Percentiles rank a stretch among this genome's conserved stretches.
These are phyloP conservation scores for Chrysochromulina tobinii DNA, from an alignment of 78 protist genomes.

Conservation along the genomic window DNA sequence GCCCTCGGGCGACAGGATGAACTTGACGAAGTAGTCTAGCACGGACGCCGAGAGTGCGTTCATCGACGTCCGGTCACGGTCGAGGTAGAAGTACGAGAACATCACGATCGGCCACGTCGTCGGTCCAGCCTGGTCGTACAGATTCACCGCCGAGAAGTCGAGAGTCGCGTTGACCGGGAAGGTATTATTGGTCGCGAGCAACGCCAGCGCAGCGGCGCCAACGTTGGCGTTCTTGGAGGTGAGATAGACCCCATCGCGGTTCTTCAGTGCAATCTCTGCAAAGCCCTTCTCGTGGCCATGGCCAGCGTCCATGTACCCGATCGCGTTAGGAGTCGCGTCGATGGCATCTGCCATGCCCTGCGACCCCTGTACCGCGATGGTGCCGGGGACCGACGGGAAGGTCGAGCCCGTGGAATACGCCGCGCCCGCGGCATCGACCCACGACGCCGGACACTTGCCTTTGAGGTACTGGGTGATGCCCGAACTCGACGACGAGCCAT, in stretches of 20 bases:
- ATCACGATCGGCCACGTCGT: slow-evolving; percentile 23
- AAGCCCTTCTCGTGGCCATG: slow-evolving; percentile 5
- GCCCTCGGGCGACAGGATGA: background rate
- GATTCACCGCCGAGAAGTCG: background rate
- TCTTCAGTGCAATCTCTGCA: background rate
- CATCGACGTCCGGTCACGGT: background rate
- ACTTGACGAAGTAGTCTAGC: background rate
- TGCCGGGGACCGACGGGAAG: background rate
- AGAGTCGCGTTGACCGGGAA: background rate
- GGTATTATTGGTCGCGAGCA: background rate
- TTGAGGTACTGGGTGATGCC: background rate
- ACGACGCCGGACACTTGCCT: background rate
- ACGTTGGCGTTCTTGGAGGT: background rate
- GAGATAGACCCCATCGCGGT: background rate
- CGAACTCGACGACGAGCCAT: background rate
- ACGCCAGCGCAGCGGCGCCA: background rate
- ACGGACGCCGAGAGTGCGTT: background rate
- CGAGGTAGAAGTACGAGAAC: background rate
- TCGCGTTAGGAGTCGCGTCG: background rate
- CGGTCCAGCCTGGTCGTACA: background rate
- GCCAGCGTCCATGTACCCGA: slow-evolving; percentile 31
- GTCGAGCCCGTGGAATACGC: background rate
- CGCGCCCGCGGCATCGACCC: background rate
- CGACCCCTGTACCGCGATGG: background rate
- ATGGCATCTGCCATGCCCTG: background rate